Percentiles rank a stretch among this genome's conserved stretches.
Conservation (phyloP, 768 basidiomycete species). For the Fistulinella prunicolor region DNA sequence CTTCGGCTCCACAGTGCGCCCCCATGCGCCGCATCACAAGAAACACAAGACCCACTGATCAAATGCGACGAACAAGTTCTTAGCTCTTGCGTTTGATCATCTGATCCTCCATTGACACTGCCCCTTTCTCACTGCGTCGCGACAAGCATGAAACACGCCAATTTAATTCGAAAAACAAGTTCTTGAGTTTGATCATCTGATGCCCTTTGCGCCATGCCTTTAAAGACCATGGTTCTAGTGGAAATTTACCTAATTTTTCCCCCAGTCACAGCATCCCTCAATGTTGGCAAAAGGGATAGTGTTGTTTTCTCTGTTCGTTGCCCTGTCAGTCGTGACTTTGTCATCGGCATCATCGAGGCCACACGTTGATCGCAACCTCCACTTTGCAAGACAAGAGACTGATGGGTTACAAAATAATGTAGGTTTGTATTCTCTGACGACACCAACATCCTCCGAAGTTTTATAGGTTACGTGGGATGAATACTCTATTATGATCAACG, state of each 20-base stretch:
- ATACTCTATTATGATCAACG: slow-evolving; percentile 55
- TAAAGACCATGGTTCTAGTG: not conserved
- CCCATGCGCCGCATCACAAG: no score
- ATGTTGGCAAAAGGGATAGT: slow-evolving; percentile 1
- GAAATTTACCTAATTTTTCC: not conserved
- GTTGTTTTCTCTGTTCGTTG: slow-evolving; percentile 6
- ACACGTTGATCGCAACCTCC: slow-evolving; percentile 9
- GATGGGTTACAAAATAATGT: slow-evolving; percentile 20
- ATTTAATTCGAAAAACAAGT: no score
- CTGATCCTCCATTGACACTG: not conserved
- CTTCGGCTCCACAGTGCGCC: no score
- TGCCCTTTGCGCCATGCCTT: no score
- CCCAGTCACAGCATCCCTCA: not conserved
- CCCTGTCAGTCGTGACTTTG: slow-evolving; percentile 11
- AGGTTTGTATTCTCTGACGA: not conserved
- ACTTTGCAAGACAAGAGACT: slow-evolving; percentile 13
- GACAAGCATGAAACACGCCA: no score
- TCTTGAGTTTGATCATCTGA: no score
- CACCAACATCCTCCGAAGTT: not conserved
- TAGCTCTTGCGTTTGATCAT: no score
- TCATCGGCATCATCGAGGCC: slow-evolving; percentile 10
- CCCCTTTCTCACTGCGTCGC: no score
- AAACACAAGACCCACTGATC: no score
- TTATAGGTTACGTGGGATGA: slow-evolving; percentile 55
- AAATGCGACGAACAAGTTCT: no score